Evolutionary conservation across 2,329 filamentous ascomycete genomes (phyloP).

Genomic region (Ambrosiella cleistominuta): DNA sequence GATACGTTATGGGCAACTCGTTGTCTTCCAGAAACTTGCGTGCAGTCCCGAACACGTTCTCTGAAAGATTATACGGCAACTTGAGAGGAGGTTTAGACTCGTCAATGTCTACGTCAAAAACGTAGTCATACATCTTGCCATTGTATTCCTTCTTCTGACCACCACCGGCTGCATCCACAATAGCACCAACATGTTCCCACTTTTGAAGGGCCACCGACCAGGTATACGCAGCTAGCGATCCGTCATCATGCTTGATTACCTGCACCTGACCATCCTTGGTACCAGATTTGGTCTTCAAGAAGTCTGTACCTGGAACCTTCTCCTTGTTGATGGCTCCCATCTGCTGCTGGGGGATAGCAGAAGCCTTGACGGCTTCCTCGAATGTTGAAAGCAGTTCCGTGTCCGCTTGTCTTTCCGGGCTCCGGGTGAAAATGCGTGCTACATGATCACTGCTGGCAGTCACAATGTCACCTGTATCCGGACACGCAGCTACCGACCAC

Average conservation of each 20-base stretch:
- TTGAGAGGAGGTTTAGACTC: conserved; percentile 86
- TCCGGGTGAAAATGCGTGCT: conserved; percentile 68
- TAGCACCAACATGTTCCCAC: conserved; percentile 84
- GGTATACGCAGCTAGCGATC: conserved; percentile 68
- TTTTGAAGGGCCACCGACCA: conserved; percentile 58
- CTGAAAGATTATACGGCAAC: conserved; percentile 79
- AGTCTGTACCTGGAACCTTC: conserved; percentile 74
- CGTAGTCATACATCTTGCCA: conserved; percentile 84
- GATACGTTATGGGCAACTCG: conserved; percentile 68
- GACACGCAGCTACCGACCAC: conserved; percentile 75
- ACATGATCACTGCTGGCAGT: conserved; percentile 79
- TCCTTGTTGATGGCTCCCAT: conserved; percentile 77
- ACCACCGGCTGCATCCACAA: conserved; percentile 72
- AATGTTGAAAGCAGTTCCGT: conserved; percentile 53
- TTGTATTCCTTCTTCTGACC: conserved; percentile 60
- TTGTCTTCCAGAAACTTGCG: conserved; percentile 83
- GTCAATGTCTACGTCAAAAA: conserved; percentile 92
- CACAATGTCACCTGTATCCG: conserved; percentile 78
- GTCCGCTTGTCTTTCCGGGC: conserved; percentile 50
- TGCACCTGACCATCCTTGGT: conserved; percentile 95
- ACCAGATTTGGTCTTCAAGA: conserved; percentile 61
- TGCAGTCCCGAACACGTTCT: conserved; percentile 83
- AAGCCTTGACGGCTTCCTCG: conserved; percentile 63
- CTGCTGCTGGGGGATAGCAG: conserved; percentile 75
- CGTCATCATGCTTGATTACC: conserved; percentile 71